These are phyloP conservation scores for Jacaranda copaia DNA, from an alignment of 257 asterid species.

Conservation along the genomic window DNA sequence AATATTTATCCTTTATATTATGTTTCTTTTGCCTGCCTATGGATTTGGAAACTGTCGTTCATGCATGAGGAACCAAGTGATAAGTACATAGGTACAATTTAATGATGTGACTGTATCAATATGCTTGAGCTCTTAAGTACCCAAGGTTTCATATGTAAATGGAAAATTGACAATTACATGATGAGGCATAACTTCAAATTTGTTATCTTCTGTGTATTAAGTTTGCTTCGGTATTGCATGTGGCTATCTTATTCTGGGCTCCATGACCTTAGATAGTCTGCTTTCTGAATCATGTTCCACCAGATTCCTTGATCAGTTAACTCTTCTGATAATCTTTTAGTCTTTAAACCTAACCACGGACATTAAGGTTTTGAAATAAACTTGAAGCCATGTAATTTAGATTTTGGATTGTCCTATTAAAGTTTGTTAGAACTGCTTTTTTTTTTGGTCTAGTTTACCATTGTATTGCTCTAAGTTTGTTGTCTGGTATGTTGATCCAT, in stretches of 20 bases:
- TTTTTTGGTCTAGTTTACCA: too few relatives aligned
- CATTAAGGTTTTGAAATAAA: conserved; percentile 10
- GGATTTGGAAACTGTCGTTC: conserved; percentile 14
- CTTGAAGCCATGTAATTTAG: not conserved
- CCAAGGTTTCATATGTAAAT: not conserved
- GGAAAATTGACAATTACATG: not conserved
- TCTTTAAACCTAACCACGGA: not conserved
- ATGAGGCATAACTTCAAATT: not conserved
- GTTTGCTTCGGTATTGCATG: not conserved
- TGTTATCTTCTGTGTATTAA: not conserved
- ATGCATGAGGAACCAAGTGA: conserved; percentile 23
- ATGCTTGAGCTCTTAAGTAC: not conserved
- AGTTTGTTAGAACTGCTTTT: not conserved
- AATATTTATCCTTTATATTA: not conserved
- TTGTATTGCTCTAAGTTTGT: not conserved
- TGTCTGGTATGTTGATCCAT: not conserved
- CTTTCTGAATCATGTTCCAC: not conserved
- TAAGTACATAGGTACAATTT: too few relatives aligned
- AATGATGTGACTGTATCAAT: too few relatives aligned
- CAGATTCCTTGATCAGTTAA: not conserved
- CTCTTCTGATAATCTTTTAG: not conserved
- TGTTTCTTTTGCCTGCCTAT: conserved; percentile 11
- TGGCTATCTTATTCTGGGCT: not conserved
- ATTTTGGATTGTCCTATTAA: not conserved
- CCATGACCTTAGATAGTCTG: not conserved